These are phyloP conservation scores for Neopestalotiopsis sp. DNA, from an alignment of 2,329 filamentous ascomycete genomes.

Conservation along the genomic window DNA sequence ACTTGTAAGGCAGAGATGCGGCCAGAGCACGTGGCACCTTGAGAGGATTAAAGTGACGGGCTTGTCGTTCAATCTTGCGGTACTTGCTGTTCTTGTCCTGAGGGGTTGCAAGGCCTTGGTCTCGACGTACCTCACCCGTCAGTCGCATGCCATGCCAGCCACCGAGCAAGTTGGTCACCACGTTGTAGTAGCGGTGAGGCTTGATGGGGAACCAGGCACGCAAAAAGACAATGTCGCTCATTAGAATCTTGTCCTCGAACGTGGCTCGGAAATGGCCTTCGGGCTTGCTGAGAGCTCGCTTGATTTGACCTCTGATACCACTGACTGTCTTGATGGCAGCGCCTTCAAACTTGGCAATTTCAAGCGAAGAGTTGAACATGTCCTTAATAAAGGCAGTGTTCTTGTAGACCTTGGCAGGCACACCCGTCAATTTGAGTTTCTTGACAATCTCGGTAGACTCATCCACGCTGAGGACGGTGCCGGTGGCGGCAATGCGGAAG, in stretches of 20 bases:
- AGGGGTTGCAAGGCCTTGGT: slow-evolving; percentile 76
- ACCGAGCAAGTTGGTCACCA: slow-evolving; percentile 88
- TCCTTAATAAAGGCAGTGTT: slow-evolving; percentile 79
- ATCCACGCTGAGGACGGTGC: slow-evolving; percentile 91
- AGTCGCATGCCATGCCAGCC: slow-evolving; percentile 91
- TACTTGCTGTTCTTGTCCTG: slow-evolving; percentile 86
- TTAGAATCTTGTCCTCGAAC: slow-evolving; percentile 97
- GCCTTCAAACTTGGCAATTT: slow-evolving; percentile 96
- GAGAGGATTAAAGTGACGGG: slow-evolving; percentile 80
- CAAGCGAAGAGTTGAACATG: slow-evolving; percentile 93
- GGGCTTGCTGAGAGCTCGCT: slow-evolving; percentile 89
- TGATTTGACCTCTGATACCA: slow-evolving; percentile 95
- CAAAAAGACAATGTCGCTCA: slow-evolving; percentile 95
- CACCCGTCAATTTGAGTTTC: slow-evolving; percentile 95
- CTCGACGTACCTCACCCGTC: slow-evolving; percentile 87
- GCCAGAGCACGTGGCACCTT: slow-evolving; percentile 81
- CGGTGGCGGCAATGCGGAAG: slow-evolving; percentile 93
- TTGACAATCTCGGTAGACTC: slow-evolving; percentile 98
- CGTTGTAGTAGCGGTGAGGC: slow-evolving; percentile 96
- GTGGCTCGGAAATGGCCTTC: slow-evolving; percentile 96
- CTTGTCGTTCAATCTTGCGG: slow-evolving; percentile 68
- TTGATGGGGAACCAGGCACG: slow-evolving; percentile 97
- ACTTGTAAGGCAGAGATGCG: slow-evolving; percentile 87
- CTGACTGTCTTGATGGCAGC: slow-evolving; percentile 96
- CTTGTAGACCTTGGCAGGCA: slow-evolving; percentile 97